Conservation (phyloP, 192 early-diverging fungal genomes). For the Coemansia sp. region DNA sequence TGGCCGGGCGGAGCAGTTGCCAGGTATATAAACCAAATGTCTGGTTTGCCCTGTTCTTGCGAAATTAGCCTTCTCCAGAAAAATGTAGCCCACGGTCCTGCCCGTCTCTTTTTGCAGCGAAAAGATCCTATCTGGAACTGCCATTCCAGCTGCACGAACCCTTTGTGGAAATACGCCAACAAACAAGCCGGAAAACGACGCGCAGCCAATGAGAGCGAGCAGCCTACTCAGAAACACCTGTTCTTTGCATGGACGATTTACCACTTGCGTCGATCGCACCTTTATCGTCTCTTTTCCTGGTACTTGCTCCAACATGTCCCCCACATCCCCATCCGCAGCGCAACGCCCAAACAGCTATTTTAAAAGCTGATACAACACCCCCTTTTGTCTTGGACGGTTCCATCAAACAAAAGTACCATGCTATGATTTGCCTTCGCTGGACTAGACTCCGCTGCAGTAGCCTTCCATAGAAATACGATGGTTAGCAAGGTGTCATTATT, state of each 20-base stretch:
- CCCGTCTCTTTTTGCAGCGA: not conserved
- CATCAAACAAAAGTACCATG: no score
- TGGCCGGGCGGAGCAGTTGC: not conserved
- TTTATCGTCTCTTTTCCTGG: not conserved
- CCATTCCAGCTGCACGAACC: not conserved
- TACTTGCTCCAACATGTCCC: not conserved
- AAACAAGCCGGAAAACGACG: not conserved
- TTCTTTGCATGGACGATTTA: not conserved
- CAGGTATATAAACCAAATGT: not conserved
- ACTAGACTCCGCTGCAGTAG: no score
- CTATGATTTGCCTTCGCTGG: no score
- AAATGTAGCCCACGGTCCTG: not conserved
- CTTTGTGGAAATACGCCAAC: not conserved
- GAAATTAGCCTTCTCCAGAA: not conserved
- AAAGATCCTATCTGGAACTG: not conserved
- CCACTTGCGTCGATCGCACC: not conserved
- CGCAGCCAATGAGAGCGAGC: not conserved
- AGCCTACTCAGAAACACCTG: not conserved
- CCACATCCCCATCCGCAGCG: not conserved
- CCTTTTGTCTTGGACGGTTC: no score
- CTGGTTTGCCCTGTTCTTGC: not conserved
- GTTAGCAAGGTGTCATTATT: not conserved
- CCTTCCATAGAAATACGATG: not conserved
- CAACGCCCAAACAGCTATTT: not conserved
- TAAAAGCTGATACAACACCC: not conserved